Conservation (phyloP, 2,329 filamentous ascomycete species). For the Bipolaris sorokiniana region DNA sequence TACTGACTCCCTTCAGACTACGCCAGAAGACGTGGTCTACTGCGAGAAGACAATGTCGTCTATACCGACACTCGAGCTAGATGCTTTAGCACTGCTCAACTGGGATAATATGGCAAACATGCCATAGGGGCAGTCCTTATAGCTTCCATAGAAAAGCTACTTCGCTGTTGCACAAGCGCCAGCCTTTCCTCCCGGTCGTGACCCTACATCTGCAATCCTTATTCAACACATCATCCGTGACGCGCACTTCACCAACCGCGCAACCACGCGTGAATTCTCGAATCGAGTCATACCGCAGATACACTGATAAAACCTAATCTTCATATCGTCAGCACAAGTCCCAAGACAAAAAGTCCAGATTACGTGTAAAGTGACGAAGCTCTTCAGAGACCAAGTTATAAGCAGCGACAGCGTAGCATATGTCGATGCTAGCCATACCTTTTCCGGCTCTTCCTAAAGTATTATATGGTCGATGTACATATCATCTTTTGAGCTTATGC, state of each 20-base stretch:
- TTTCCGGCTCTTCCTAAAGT: conserved; percentile 61
- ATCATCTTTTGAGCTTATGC: conserved; percentile 40
- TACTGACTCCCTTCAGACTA: conserved; percentile 3
- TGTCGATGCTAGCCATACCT: conserved; percentile 59
- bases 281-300: neutral
- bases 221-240: neutral
- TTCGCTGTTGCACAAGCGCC: neutral
- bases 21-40: neutral
- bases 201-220: neutral
- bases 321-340: conserved; percentile 8
- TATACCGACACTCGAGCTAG: conserved; percentile 25
- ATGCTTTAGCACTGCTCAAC: conserved; percentile 22
- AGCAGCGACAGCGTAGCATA: conserved; percentile 58
- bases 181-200: neutral
- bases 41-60: conserved; percentile 8
- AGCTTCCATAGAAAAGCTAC: neutral
- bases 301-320: neutral
- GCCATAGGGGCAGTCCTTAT: neutral
- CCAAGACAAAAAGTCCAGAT: neutral
- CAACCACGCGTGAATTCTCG: neutral
- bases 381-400: conserved; percentile 56
- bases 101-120: conserved; percentile 1
- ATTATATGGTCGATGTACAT: conserved; percentile 46
- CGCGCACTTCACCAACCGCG: neutral
- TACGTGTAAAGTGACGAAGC: conserved; percentile 13